A percentile compares a stretch with the other conserved stretches of the same genome.
Evolutionary conservation across 2,329 filamentous ascomycete genomes (phyloP).

Genomic region (Triangularia setosa): DNA sequence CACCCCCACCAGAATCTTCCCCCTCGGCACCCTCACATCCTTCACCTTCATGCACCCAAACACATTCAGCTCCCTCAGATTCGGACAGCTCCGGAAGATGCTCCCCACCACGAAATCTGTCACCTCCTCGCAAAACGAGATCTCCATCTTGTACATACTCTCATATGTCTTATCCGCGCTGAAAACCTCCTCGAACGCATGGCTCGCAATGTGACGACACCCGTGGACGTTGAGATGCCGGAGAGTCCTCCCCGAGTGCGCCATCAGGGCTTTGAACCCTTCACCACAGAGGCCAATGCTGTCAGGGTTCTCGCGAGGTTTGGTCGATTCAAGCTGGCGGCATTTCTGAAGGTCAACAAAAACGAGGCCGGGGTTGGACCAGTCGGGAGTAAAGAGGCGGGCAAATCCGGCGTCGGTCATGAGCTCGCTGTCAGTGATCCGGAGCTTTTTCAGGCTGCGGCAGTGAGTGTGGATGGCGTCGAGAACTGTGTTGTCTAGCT

Average conservation of each 20-base stretch:
- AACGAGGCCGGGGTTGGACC: conserved; percentile 68
- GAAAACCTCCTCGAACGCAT: conserved; percentile 74
- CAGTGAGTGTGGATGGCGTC: conserved; percentile 68
- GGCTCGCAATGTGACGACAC: conserved; percentile 73
- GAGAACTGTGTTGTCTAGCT: conserved; percentile 66
- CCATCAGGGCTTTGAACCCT: conserved; percentile 79
- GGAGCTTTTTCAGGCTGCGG: conserved; percentile 66
- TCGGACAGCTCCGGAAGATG: conserved; percentile 63
- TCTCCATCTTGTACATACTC: conserved; percentile 65
- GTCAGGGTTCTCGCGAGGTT: conserved; percentile 61
- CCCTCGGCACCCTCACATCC: conserved; percentile 49
- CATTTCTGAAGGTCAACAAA: conserved; percentile 74
- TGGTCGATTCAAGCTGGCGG: conserved; percentile 69
- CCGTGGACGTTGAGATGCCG: conserved; percentile 72
- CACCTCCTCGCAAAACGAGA: conserved; percentile 70
- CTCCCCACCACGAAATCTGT: conserved; percentile 61
- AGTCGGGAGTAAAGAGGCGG: conserved; percentile 65
- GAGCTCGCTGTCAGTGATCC: conserved; percentile 71
- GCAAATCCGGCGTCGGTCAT: conserved; percentile 73
- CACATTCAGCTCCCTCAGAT: conserved; percentile 55
- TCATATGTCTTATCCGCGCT: conserved; percentile 58
- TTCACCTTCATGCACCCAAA: conserved; percentile 64
- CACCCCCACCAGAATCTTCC: conserved; percentile 54
- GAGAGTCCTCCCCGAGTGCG: conserved; percentile 68
- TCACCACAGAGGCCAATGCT: conserved; percentile 69